Evolutionary conservation across 2,329 filamentous ascomycete species (phyloP), one percentile per base, ranked within the genome.

Genomic region (Lasiodiplodia citricola): DNA sequence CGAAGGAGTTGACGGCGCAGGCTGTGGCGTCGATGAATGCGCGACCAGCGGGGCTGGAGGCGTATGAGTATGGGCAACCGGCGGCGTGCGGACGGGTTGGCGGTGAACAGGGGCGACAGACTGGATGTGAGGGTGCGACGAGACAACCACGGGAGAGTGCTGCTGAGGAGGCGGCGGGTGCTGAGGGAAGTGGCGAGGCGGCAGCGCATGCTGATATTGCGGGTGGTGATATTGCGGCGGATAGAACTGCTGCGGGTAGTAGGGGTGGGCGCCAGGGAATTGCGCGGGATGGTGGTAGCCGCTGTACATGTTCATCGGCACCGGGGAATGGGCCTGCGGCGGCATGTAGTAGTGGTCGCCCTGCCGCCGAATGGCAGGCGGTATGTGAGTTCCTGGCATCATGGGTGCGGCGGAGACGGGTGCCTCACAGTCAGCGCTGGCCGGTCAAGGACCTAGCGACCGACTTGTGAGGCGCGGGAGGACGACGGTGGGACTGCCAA

Each of bases 381-480:
- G 80, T 55, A 79, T 74, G 68, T 81, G 78, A 68, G 90, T 88
- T 86, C 90, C 90, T 88, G 80, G 79, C 90, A 93, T 93, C 90
- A 87, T 92, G 87, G 88, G 89, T 65, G 57, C 88, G 87, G 87
- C 83, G 87, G 86, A 70, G 68, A 72, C 69, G 75, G 77, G 76
- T 78, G 78, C 78, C 78, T 77, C 72, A 79, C 77, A 77, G 78
- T 75, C 73, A 75, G 75, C 77, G 77, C 77, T 70, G 78, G 78
- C 72, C 73, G 66, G 54, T 68, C 35, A 73, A 71, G 72, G 76
- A 79, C 74, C 76, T 70, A 75, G 75, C 78, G 73, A 72, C 78
- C 76, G 77, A 78, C 74, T 66, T 76, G 77, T 75, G 78, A 78
- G 78, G 78, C 77, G 78, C 76, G 71, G 71, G 69, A 25, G 28